phyloP scores from a whole-genome alignment of 148 eudicot species.

The Rhododendron griersonianum region DNA sequence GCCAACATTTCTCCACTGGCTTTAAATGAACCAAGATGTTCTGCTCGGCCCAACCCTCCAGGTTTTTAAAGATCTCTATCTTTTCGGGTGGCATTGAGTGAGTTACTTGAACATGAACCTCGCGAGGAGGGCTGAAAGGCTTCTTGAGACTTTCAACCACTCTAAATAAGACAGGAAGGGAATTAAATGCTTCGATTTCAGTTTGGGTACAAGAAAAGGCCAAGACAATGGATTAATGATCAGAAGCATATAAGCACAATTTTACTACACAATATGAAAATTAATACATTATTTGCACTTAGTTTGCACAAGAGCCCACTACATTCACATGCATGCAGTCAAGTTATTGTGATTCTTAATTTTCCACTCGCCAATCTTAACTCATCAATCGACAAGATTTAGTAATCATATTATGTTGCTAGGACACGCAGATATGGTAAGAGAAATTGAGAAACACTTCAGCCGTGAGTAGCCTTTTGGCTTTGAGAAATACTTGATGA shows the following conservation, averaged over 20 bases:
- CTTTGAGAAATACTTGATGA: no score
- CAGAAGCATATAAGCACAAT: not conserved
- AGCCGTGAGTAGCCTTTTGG: no score
- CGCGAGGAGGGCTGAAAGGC: constrained; percentile 19
- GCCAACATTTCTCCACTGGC: constrained; percentile 22
- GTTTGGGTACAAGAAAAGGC: not conserved
- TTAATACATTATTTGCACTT: not conserved
- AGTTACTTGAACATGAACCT: constrained; percentile 16
- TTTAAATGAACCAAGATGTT: constrained; percentile 19
- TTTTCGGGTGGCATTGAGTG: constrained; percentile 20
- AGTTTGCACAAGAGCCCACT: not conserved
- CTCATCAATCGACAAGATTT: not conserved
- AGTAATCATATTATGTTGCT: not conserved
- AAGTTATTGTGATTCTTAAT: not conserved
- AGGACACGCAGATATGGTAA: not conserved
- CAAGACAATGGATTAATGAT: not conserved
- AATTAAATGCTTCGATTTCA: constrained; percentile 1
- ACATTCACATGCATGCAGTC: not conserved
- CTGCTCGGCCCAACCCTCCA: constrained; percentile 17
- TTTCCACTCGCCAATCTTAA: not conserved
- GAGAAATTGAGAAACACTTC: no score
- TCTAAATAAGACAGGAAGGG: not conserved
- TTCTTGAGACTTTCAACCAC: constrained; percentile 15
- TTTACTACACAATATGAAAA: not conserved
- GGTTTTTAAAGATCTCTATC: constrained; percentile 16